Percentiles rank a stretch among this genome's conserved stretches.
These are phyloP conservation scores for Boletellus ananiceps DNA, from an alignment of 768 basidiomycete genomes.

Conservation along the genomic window DNA sequence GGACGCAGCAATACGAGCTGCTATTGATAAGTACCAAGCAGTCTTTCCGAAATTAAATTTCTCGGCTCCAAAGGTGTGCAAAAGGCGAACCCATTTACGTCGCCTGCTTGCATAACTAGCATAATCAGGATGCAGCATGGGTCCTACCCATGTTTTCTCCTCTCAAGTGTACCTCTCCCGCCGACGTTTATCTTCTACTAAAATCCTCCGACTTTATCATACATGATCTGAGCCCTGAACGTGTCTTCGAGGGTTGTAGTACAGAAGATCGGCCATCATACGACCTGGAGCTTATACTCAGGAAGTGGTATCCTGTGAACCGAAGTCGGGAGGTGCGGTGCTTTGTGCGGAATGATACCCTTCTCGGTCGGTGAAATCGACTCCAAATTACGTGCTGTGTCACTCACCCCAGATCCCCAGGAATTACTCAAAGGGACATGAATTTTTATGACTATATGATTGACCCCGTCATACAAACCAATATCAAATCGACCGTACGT, in stretches of 20 bases:
- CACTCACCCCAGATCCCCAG: constrained; percentile 35
- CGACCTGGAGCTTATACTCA: constrained; percentile 77
- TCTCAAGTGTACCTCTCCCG: constrained; percentile 79
- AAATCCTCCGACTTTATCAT: constrained; percentile 90
- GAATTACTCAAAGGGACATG: constrained; percentile 80
- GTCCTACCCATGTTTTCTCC: constrained; percentile 80
- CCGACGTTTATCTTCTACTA: constrained; percentile 87
- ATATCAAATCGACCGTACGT: constrained; percentile 48
- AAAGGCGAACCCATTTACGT: not conserved
- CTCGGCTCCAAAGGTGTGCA: constrained; percentile 79
- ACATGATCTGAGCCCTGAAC: constrained; percentile 62
- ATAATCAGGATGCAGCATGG: constrained; percentile 82
- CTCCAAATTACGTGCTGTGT: not conserved
- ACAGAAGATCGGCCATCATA: constrained; percentile 34
- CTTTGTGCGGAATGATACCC: constrained; percentile 69
- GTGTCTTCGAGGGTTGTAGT: constrained; percentile 65
- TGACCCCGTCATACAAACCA: constrained; percentile 47
- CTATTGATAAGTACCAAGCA: constrained; percentile 65
- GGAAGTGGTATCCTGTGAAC: constrained; percentile 88
- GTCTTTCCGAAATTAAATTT: constrained; percentile 97
- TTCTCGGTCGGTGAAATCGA: constrained; percentile 55
- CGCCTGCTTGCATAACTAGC: not conserved
- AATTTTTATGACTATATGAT: constrained; percentile 88
- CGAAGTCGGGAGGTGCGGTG: constrained; percentile 83
- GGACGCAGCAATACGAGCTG: constrained; percentile 64